These are phyloP conservation scores for Cyclanthera cordifolia DNA, from an alignment of 306 rosid genomes.

Conservation along the genomic window DNA sequence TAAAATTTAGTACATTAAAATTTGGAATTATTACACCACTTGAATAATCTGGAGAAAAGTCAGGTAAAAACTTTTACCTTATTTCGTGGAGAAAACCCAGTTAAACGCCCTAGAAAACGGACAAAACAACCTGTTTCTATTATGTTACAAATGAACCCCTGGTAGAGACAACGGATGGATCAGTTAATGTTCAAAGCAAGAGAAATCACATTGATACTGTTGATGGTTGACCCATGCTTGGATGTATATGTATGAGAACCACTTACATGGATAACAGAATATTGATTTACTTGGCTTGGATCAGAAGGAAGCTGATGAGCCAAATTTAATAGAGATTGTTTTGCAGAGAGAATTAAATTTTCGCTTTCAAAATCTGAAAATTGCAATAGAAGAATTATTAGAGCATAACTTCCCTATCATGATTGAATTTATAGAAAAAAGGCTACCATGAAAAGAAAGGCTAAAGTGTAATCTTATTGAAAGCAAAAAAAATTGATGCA, in stretches of 20 bases:
- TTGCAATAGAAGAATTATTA: not conserved
- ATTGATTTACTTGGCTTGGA: slow-evolving; percentile 46
- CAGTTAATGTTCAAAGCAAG: not conserved
- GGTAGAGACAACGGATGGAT: slow-evolving; percentile 17
- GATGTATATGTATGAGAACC: not conserved
- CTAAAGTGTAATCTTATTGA: not conserved
- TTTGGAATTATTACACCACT: not conserved
- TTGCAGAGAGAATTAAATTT: slow-evolving; percentile 69
- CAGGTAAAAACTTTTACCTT: slow-evolving; percentile 34
- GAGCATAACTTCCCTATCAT: not conserved
- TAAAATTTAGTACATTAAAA: slow-evolving; percentile 3
- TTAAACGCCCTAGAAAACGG: slow-evolving; percentile 81
- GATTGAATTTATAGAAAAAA: not conserved
- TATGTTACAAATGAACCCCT: slow-evolving; percentile 84
- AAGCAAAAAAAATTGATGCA: not conserved
- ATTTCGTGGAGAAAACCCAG: slow-evolving; percentile 74
- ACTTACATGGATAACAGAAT: slow-evolving; percentile 74
- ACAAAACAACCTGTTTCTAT: slow-evolving; percentile 91
- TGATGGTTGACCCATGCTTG: not conserved
- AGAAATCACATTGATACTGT: not conserved
- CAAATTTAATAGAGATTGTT: slow-evolving; percentile 57
- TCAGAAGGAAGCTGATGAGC: slow-evolving; percentile 62
- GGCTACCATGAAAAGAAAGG: not conserved
- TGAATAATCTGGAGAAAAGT: not conserved
- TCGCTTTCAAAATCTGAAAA: slow-evolving; percentile 48